Percentiles rank a stretch among this genome's conserved stretches.
Evolutionary conservation across 352 stramenopile genomes (phyloP).

Genomic region (Pythium phragmitis): DNA sequence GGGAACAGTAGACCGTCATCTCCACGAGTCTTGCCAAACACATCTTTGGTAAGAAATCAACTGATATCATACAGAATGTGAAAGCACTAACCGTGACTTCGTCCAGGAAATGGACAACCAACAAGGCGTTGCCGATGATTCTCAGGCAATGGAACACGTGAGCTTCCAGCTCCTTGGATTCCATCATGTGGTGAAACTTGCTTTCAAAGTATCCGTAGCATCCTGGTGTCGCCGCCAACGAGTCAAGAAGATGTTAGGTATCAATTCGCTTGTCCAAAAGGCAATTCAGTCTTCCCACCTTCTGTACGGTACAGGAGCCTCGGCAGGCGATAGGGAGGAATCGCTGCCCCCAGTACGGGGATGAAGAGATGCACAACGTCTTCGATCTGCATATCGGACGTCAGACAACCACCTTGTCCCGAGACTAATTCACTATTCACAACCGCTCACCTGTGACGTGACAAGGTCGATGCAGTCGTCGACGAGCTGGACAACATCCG

Average conservation of each 20-base stretch:
- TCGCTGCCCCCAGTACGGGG: constrained; percentile 61
- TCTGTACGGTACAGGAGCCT: constrained; percentile 65
- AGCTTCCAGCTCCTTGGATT: constrained; percentile 72
- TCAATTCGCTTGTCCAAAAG: neutral
- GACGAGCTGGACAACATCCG: constrained; percentile 30
- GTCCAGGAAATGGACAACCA: constrained; percentile 53
- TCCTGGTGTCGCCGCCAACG: constrained; percentile 22
- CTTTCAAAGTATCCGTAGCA: constrained; percentile 83
- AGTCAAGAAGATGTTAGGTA: neutral
- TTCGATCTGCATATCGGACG: constrained; percentile 36
- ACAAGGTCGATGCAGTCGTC: constrained; percentile 23
- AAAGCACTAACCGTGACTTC: constrained; percentile 34
- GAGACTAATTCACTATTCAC: neutral
- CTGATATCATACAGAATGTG: neutral
- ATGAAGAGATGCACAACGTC: constrained; percentile 73
- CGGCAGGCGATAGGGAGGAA: constrained; percentile 74
- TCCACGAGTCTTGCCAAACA: neutral
- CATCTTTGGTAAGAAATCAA: neutral
- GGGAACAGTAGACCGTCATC: constrained; percentile 4
- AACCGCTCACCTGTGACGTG: constrained; percentile 14
- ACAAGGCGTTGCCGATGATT: constrained; percentile 74
- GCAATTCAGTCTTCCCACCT: constrained; percentile 23
- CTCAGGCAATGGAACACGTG: constrained; percentile 85
- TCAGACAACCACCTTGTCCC: constrained; percentile 1
- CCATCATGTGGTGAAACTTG: constrained; percentile 78